Conservation (phyloP, 306 rosid species). For the Oemleria cerasiformis region DNA sequence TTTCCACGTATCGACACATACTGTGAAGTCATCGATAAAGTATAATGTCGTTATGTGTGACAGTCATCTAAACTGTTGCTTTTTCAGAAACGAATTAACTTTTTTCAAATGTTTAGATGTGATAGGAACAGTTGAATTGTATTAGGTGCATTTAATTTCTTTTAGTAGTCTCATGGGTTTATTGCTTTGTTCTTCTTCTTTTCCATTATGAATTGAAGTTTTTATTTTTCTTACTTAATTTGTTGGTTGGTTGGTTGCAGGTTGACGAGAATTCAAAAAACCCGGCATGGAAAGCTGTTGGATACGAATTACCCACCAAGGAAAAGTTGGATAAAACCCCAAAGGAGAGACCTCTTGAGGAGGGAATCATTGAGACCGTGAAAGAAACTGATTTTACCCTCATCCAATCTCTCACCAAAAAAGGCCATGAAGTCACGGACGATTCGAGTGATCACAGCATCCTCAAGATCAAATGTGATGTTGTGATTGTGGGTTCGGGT, state of each 20-base stretch:
- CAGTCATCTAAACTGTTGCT: neutral
- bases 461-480: constrained; percentile 85
- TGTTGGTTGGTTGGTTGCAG: constrained; percentile 36
- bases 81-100: too few relatives aligned
- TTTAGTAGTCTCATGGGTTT: too few relatives aligned
- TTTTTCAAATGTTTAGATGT: too few relatives aligned
- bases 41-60: neutral
- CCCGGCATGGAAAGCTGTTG: constrained; percentile 68
- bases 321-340: constrained; percentile 30
- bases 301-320: constrained; percentile 50
- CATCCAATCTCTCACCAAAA: constrained; percentile 47
- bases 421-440: constrained; percentile 64
- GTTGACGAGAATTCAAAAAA: constrained; percentile 50
- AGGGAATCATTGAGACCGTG: constrained; percentile 65
- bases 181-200: neutral
- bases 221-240: neutral
- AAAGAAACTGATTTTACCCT: constrained; percentile 48
- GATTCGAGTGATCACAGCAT: constrained; percentile 26
- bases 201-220: neutral
- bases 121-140: too few relatives aligned
- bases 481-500: constrained; percentile 80
- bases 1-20: neutral
- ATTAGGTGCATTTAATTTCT: too few relatives aligned
- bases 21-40: too few relatives aligned
- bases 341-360: constrained; percentile 71